A percentile compares a stretch with the other conserved stretches of the same genome.
phyloP scores from a whole-genome alignment of 1,139 yeast genomes.

The Candida frijolesensis region DNA sequence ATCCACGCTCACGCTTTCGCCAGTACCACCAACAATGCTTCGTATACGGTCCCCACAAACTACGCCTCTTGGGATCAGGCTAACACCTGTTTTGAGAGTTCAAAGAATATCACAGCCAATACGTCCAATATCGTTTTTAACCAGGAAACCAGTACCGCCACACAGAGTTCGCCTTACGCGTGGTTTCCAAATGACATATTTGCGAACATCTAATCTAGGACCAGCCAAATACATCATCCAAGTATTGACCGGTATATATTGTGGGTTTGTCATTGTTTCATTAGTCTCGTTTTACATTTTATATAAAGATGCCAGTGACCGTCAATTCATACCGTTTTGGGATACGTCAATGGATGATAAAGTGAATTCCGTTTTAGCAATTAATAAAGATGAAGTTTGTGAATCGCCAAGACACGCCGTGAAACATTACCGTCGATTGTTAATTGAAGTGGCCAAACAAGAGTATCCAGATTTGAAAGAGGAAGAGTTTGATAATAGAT shows the following conservation, averaged over 20 bases:
- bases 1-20: not conserved
- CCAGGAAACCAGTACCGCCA: not conserved
- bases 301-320: conserved; percentile 42
- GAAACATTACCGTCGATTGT: conserved; percentile 45
- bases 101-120: not conserved
- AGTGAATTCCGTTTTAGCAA: conserved; percentile 44
- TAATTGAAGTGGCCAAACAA: conserved; percentile 38
- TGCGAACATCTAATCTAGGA: conserved; percentile 4
- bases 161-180: not conserved
- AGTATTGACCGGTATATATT: conserved; percentile 45
- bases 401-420: conserved; percentile 46
- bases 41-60: not conserved
- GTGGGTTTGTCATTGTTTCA: conserved; percentile 45
- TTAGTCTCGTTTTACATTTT: conserved; percentile 42
- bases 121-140: not conserved
- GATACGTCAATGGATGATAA: conserved; percentile 38
- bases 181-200: not conserved
- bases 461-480: conserved; percentile 28
- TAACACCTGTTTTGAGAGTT: not conserved
- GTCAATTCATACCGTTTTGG: conserved; percentile 44
- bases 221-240: conserved; percentile 39
- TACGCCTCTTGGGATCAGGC: not conserved
- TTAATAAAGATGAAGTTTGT: conserved; percentile 49
- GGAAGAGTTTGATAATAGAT: conserved; percentile 24
- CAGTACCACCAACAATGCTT: not conserved